Conservation (phyloP, 2,329 filamentous ascomycete species). For the Hypoxylon rubiginosum region DNA sequence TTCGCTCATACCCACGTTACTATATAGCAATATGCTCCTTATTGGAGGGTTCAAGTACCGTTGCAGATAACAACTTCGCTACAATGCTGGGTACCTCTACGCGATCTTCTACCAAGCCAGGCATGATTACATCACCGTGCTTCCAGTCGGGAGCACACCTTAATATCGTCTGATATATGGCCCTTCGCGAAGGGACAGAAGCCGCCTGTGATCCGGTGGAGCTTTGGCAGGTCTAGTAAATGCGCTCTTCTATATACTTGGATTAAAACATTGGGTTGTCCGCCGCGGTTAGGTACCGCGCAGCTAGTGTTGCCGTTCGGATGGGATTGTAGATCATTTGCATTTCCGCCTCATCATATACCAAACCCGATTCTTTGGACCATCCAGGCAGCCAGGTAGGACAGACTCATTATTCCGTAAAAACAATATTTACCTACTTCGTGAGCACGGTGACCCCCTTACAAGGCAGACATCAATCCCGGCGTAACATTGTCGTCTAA, state of each 20-base stretch:
- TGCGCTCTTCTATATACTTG: background rate
- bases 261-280: conserved; percentile 21
- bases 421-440: background rate
- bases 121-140: conserved; percentile 30
- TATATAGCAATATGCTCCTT: conserved; percentile 14
- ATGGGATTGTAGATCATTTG: conserved; percentile 29
- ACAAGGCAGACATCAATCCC: conserved; percentile 24
- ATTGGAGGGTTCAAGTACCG: conserved; percentile 8
- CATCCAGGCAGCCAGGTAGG: conserved; percentile 28
- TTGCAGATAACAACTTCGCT: conserved; percentile 12
- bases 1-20: conserved; percentile 28
- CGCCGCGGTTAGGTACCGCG: conserved; percentile 28
- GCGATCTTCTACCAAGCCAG: conserved; percentile 12
- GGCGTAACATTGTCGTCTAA: conserved; percentile 29
- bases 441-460: conserved; percentile 4
- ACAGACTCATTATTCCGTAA: conserved; percentile 36
- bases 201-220: conserved; percentile 16
- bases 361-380: conserved; percentile 26
- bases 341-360: conserved; percentile 28
- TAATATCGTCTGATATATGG: conserved; percentile 17
- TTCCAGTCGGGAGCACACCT: conserved; percentile 10
- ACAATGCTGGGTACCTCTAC: conserved; percentile 21
- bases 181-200: conserved; percentile 23
- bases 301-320: conserved; percentile 37
- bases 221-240: conserved; percentile 22